Base-by-base conservation (phyloP, 306 rosid genomes). In the Prunus campanulata region DNA sequence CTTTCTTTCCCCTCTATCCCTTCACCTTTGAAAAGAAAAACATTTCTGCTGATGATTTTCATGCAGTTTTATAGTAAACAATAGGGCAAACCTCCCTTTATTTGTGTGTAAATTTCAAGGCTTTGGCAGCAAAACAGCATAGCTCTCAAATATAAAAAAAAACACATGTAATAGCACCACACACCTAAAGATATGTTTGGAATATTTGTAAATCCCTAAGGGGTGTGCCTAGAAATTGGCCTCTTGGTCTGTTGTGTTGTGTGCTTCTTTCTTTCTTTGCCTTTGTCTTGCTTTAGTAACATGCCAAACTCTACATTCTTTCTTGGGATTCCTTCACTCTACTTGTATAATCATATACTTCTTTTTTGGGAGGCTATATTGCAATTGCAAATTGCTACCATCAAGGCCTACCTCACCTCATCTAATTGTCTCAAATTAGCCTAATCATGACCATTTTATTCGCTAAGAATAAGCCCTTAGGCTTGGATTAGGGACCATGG, bases 261-360 rank as follows among this genome's bases (percentile, higher is more conserved):
- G 80, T 85, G 74, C 82, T 55, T 57, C 66, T 62, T 73, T 74
- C 68, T 82, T 79, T 74, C 68, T 82, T 79, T 76, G 74, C 80
- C 71, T 71, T 82, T 88, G 90, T 88, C 90, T 86, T 82, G 88
- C 91, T 88, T 85, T 87, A 80, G 89, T 87, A 88, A 89, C 92
- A 90, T 91, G 93, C 93, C 92, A 89, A 88, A 88, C 88, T 88
- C 77, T 74, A 74, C 86, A 91, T 85, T 83, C 90, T 89, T 80
- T 86, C 87, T 91, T 87, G 97, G 96, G 96, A 93, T 89, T 91
- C 91, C 86, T 83, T 86, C 88, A 78, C 85, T 83, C 84, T 80
- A 71, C 20, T 84, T 66, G 78, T 71, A 84, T 59, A 77, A 81
- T 70, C 82, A 63, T 84, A 20, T 79, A 27, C 70, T 74, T 74